Percentiles rank a stretch among this genome's conserved stretches.
These are phyloP conservation scores for Neonectria sp. DNA, from an alignment of 2,329 filamentous ascomycete genomes.

Conservation along the genomic window DNA sequence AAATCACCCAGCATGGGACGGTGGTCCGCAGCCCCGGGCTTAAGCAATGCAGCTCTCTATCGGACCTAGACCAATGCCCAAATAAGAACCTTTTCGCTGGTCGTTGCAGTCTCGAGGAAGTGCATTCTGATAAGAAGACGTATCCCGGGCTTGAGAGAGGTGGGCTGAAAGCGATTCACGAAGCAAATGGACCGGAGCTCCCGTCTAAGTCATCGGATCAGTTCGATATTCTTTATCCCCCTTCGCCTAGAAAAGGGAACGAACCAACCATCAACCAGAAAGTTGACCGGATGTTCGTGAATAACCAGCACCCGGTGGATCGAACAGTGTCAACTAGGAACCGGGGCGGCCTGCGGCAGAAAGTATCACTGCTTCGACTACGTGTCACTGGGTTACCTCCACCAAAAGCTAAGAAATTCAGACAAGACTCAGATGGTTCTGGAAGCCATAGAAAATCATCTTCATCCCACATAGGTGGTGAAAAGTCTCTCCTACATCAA, in stretches of 20 bases:
- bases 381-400: slow-evolving; percentile 37
- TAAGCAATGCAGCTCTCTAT: slow-evolving; percentile 52
- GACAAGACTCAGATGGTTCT: slow-evolving; percentile 13
- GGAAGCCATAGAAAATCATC: slow-evolving; percentile 22
- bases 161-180: slow-evolving; percentile 28
- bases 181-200: slow-evolving; percentile 25
- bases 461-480: slow-evolving; percentile 12
- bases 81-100: slow-evolving; percentile 21
- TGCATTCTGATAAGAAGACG: slow-evolving; percentile 27
- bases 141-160: slow-evolving; percentile 17
- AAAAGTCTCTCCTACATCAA: slow-evolving; percentile 21
- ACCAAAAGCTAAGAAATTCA: slow-evolving; percentile 30
- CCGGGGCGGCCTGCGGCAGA: slow-evolving; percentile 45
- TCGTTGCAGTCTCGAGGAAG: slow-evolving; percentile 33
- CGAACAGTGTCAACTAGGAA: background rate
- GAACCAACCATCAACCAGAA: slow-evolving; percentile 20
- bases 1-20: slow-evolving; percentile 29
- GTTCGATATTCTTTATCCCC: slow-evolving; percentile 54
- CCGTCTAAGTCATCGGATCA: slow-evolving; percentile 50
- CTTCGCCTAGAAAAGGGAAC: slow-evolving; percentile 36
- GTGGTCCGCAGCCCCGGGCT: slow-evolving; percentile 43
- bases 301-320: slow-evolving; percentile 2
- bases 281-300: slow-evolving; percentile 22
- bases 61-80: slow-evolving; percentile 47
- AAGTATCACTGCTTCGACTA: slow-evolving; percentile 51